These are phyloP conservation scores for Entophlyctis luteolus DNA, from an alignment of 192 early-diverging fungal genomes.

Conservation along the genomic window DNA sequence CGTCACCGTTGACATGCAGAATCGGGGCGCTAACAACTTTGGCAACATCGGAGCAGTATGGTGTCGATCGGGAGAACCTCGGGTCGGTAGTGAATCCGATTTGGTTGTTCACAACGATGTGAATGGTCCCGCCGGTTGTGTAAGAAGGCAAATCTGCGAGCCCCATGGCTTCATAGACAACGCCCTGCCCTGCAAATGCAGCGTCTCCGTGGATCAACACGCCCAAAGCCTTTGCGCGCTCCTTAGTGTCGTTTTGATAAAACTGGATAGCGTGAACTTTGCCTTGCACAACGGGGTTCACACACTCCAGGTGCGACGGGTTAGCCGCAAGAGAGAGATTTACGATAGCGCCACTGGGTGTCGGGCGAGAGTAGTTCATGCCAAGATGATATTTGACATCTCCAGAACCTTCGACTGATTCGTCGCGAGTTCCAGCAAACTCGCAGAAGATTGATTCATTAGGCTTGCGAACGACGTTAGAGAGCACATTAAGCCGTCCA, in stretches of 20 bases:
- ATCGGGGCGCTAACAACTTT: constrained; percentile 96
- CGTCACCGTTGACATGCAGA: constrained; percentile 97
- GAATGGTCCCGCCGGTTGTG: constrained; percentile 93
- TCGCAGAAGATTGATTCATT: constrained; percentile 98
- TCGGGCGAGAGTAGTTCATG: constrained; percentile 90
- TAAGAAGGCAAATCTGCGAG: constrained; percentile 92
- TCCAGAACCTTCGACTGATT: constrained; percentile 90
- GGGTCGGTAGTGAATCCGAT: constrained; percentile 99
- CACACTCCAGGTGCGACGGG: constrained; percentile 97
- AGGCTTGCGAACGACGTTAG: constrained; percentile 97
- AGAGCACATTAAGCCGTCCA: constrained; percentile 95
- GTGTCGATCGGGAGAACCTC: constrained; percentile 87
- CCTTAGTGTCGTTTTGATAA: constrained; percentile 83
- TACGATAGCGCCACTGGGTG: constrained; percentile 93
- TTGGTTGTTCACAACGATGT: constrained; percentile 98
- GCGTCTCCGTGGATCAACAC: constrained; percentile 97
- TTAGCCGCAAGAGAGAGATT: constrained; percentile 96
- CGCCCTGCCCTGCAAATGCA: constrained; percentile 95
- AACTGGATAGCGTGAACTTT: constrained; percentile 95
- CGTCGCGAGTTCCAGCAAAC: constrained; percentile 83
- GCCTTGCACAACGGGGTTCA: constrained; percentile 95
- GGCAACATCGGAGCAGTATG: constrained; percentile 95
- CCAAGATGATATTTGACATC: constrained; percentile 68
- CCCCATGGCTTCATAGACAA: constrained; percentile 96
- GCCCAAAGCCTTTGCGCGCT: constrained; percentile 79